Conservation (phyloP, 2,329 filamentous ascomycete species). For the Talaromyces funiculosus region DNA sequence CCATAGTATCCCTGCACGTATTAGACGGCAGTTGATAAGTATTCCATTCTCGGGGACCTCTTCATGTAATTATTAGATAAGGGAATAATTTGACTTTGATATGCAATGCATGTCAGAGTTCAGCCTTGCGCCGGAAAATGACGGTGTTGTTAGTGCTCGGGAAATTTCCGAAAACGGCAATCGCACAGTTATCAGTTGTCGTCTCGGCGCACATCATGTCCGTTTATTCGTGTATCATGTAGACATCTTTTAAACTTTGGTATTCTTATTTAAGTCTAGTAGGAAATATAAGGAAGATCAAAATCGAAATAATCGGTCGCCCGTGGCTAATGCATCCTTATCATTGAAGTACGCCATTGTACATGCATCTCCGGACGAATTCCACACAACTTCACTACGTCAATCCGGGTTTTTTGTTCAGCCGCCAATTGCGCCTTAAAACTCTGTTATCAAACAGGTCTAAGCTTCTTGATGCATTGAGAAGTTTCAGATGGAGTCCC, state of each 20-base stretch:
- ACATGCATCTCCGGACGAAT: not conserved
- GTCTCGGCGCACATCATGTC: not conserved
- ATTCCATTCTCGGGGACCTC: not conserved
- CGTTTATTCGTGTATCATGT: too few relatives aligned
- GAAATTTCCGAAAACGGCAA: slow-evolving; percentile 7
- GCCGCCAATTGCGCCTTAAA: not conserved
- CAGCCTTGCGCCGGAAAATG: not conserved
- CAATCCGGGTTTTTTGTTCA: not conserved
- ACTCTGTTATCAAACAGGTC: not conserved
- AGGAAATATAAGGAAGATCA: not conserved
- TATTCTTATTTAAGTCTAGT: not conserved
- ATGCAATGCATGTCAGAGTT: not conserved
- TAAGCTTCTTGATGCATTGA: not conserved
- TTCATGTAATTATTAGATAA: too few relatives aligned
- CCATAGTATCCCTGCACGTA: not conserved
- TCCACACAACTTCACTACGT: not conserved
- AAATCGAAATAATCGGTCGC: not conserved
- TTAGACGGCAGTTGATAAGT: not conserved
- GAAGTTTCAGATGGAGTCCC: not conserved
- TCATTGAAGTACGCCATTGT: not conserved
- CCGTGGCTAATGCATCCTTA: not conserved
- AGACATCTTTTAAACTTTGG: not conserved
- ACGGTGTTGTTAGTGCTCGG: not conserved
- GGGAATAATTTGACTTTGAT: not conserved
- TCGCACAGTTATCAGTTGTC: not conserved